Conservation (phyloP, 805 yeast species). For the Kurtzmaniella fragi region DNA sequence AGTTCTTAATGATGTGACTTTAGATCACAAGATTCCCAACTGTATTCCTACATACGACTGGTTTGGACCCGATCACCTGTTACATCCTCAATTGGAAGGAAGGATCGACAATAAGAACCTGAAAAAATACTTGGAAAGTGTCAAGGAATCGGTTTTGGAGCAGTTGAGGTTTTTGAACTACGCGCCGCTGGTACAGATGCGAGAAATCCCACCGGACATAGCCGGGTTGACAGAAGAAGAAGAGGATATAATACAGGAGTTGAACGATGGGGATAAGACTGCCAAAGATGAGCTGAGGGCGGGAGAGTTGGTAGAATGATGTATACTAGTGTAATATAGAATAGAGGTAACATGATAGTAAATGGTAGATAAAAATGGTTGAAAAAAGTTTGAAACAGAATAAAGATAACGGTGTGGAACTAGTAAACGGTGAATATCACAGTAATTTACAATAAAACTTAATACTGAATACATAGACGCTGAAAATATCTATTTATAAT, state of each 20-base stretch:
- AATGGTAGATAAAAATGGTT: neutral
- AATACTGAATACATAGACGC: too few relatives aligned
- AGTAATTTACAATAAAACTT: too few relatives aligned
- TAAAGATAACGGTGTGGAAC: too few relatives aligned
- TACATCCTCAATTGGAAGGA: slow-evolving; percentile 65
- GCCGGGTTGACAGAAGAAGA: slow-evolving; percentile 41
- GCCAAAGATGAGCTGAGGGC: slow-evolving; percentile 24
- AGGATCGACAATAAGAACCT: slow-evolving; percentile 81
- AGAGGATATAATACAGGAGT: slow-evolving; percentile 31
- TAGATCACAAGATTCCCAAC: slow-evolving; percentile 50
- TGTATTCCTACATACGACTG: slow-evolving; percentile 71
- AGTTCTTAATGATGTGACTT: slow-evolving; percentile 57
- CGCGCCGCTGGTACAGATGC: slow-evolving; percentile 94
- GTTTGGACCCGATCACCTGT: slow-evolving; percentile 86
- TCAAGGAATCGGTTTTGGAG: slow-evolving; percentile 71
- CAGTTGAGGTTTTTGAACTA: slow-evolving; percentile 76
- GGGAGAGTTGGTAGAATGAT: slow-evolving; percentile 13
- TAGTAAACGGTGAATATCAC: too few relatives aligned
- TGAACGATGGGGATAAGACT: slow-evolving; percentile 25
- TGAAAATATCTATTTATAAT: too few relatives aligned
- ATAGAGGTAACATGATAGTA: neutral
- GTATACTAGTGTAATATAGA: slow-evolving; percentile 2
- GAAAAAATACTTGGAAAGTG: slow-evolving; percentile 75
- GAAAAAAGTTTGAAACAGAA: neutral
- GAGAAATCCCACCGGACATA: slow-evolving; percentile 73